Conservation (phyloP, 2,329 filamentous ascomycete species). For the Colletotrichum euphorbiae region DNA sequence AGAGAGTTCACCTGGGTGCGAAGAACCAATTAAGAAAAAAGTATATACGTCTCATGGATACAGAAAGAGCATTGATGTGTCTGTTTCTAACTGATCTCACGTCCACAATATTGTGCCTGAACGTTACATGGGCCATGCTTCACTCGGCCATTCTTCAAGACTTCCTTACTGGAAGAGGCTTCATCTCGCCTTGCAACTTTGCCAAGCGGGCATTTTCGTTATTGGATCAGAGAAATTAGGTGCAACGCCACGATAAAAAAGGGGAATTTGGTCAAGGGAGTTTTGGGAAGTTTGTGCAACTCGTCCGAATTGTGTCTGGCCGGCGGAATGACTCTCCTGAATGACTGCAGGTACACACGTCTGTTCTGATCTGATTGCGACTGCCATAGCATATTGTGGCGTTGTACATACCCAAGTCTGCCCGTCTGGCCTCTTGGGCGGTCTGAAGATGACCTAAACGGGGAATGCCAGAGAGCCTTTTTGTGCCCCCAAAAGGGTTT, state of each 20-base stretch:
- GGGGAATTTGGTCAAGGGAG: background rate
- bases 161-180: background rate
- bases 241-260: background rate
- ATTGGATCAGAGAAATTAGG: constrained; percentile 6
- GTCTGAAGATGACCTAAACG: constrained; percentile 11
- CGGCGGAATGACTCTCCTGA: constrained; percentile 1
- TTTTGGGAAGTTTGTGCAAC: background rate
- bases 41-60: constrained; percentile 17
- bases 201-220: background rate
- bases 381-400: constrained; percentile 12
- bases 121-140: background rate
- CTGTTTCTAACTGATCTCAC: background rate
- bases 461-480: background rate
- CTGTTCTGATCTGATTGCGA: background rate
- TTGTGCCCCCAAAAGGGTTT: background rate
- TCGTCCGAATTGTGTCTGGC: background rate
- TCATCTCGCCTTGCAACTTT: constrained; percentile 13
- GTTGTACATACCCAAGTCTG: constrained; percentile 7
- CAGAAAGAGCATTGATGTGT: constrained; percentile 20
- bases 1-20: background rate
- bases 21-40: background rate
- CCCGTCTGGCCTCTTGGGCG: background rate
- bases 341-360: background rate
- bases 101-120: background rate
- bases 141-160: background rate